These are phyloP conservation scores for Colletotrichum chrysophilum DNA, from an alignment of 2,329 filamentous ascomycete genomes.

Conservation along the genomic window DNA sequence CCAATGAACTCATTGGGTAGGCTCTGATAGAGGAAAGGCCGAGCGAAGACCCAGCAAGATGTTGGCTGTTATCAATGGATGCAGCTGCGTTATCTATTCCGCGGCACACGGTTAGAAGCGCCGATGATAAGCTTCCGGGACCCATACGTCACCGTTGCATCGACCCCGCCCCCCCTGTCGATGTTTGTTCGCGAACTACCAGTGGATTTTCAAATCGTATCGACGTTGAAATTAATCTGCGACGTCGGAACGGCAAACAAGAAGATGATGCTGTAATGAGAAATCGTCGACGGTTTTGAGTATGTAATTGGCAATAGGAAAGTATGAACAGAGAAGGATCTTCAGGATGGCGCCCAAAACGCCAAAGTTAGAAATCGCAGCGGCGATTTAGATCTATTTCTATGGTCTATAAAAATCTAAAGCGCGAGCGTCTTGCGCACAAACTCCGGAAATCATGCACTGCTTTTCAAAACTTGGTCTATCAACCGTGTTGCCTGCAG, in stretches of 20 bases:
- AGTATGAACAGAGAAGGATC: neutral
- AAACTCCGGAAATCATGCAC: neutral
- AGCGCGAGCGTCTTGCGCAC: too few species aligned
- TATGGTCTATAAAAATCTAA: neutral
- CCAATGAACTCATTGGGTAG: neutral
- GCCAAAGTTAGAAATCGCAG: neutral
- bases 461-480: neutral
- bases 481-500: constrained; percentile 5
- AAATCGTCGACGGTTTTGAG: neutral
- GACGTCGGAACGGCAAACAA: neutral
- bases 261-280: neutral
- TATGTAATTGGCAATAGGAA: neutral
- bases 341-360: neutral
- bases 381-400: neutral
- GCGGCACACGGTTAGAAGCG: neutral
- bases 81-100: neutral
- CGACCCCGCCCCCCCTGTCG: neutral
- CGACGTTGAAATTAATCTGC: neutral
- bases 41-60: neutral
- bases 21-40: neutral
- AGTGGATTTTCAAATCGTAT: neutral
- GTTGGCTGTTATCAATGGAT: neutral
- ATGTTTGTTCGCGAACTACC: neutral
- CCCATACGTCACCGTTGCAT: neutral
- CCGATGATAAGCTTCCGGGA: neutral